Evolutionary conservation across 108 stramenopile genomes (phyloP), one percentile per base, ranked within the genome.

Genomic region (Pseudonitzschia multiseries): DNA sequence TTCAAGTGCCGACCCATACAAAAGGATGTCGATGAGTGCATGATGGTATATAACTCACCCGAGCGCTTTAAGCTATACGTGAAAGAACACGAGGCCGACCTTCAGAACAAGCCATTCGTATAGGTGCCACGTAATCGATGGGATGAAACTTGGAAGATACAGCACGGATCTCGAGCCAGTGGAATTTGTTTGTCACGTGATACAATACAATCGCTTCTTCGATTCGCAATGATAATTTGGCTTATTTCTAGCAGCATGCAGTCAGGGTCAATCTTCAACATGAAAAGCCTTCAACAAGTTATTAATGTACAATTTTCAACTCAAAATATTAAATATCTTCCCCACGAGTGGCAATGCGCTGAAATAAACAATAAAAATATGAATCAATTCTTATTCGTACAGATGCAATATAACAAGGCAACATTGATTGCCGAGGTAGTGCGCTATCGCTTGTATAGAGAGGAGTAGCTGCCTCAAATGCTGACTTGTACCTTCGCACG

Each of bases 1-100:
- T 92, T 92, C 66, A 84, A 83, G 12, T 96, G 96, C 68, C 78
- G 86, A 42, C 75, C 87, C 29, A 80, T 89, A 41, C 77, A 87
- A 70, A 89, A 77, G 70, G 88, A 71, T 59, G 83, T 94, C 26
- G 87, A 93, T 66, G 89, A 86, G 42, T 96, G 96, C 76, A 89
- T 96, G 87, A 65, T 70, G 24, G 79, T 83, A 29, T 88, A 96
- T 72, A 94, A 92, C 51, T 90, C 92, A 1, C 68, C 85, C n/a
- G 92, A 92, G 68, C 88, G 87, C 41, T 96, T 88, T 67, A 84
- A 90, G 68, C 53, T 77, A 12, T 96, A 88, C 75, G 80, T 90
- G 72, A 72, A 77, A 66, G 83, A 88, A 33, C 78, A 94, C 63
- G 42, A 69, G 42, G 70, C 68, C 18, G 70, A 76, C 29, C 32